Evolutionary conservation across 2,329 filamentous ascomycete genomes (phyloP), one percentile per base, ranked within the genome.

Genomic region (Talaromyces rugulosus): DNA sequence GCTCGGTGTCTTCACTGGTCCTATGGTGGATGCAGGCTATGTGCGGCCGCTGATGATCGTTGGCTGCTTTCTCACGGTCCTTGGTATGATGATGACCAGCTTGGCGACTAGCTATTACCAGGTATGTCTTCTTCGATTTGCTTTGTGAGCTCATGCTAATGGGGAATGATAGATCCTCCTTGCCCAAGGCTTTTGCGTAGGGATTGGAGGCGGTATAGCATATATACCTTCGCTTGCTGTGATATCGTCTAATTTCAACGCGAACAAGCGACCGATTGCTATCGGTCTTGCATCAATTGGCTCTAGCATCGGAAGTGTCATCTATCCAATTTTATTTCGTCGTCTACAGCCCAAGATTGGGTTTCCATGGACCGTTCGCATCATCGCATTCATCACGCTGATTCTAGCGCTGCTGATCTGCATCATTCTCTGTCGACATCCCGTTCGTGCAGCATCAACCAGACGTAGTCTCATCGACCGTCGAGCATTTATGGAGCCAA

Each of bases 181-280:
- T 18, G 76, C 80, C 0, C 82, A 85, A 66, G 82, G 80, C 23
- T 61, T 85, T 36, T 80, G 78, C 61, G 72, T 82, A 52, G 82
- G 83, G 5, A 61, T 84, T 5, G 87, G 85, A 1, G 83, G 83
- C 62, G 87, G 87, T 5, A 85, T 80, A 63, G 73, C 89, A 5
- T 90, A 88, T 73, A 83, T 87, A 56, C 85, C 88, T 0, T 80
- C 82, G 47, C 80, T 90, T 33, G 84, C 88, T 1, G 82, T 89
- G 4, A 76, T 90, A 1, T 83, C 87, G 4, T 87, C 87, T 8
- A 90, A 90, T 68, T 89, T 89, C 69, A 78, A 78, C 54, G 80
- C 71, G 2, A 78, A 77, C 52, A 82, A 79, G 64, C 79, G 84
- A 60, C 80, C 81, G 0, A 74, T 89, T 30, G 86, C 85, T 3